These are phyloP conservation scores for Trichosanthes cucumerina DNA, from an alignment of 306 rosid species.

Conservation along the genomic window DNA sequence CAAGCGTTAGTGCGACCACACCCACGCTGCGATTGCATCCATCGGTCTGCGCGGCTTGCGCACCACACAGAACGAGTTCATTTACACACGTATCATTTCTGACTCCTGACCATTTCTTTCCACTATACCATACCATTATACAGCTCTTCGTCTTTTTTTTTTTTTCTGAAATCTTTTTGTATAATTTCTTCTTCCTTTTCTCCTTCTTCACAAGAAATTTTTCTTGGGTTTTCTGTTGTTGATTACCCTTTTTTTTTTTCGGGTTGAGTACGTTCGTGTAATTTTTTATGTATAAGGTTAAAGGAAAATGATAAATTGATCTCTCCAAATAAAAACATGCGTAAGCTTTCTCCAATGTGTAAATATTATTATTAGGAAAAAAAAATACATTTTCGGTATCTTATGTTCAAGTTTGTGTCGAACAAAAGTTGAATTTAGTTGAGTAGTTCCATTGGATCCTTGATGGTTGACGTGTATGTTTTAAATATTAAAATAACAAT, in stretches of 20 bases:
- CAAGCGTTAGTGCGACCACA: no score
- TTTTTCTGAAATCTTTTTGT: background rate
- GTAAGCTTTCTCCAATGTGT: background rate
- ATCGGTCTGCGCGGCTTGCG: constrained; percentile 94
- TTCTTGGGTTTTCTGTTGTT: background rate
- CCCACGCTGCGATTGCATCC: constrained; percentile 86
- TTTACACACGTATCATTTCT: constrained; percentile 61
- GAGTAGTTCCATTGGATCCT: no score
- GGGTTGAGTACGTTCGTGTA: background rate
- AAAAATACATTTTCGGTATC: no score
- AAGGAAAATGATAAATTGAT: background rate
- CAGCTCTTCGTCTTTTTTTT: no score
- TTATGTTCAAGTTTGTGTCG: no score
- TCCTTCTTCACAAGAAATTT: background rate
- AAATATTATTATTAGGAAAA: no score
- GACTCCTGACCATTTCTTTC: constrained; percentile 29
- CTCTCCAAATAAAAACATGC: background rate
- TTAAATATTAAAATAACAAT: no score
- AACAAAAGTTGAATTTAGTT: no score
- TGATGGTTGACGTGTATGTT: no score
- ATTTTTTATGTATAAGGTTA: background rate
- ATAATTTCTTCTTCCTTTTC: background rate
- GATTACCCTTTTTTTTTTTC: background rate
- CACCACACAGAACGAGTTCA: constrained; percentile 88
- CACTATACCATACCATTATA: background rate